phyloP scores from a whole-genome alignment of 495 filamentous ascomycete species.

The Friedmanniomyces endolithicus region DNA sequence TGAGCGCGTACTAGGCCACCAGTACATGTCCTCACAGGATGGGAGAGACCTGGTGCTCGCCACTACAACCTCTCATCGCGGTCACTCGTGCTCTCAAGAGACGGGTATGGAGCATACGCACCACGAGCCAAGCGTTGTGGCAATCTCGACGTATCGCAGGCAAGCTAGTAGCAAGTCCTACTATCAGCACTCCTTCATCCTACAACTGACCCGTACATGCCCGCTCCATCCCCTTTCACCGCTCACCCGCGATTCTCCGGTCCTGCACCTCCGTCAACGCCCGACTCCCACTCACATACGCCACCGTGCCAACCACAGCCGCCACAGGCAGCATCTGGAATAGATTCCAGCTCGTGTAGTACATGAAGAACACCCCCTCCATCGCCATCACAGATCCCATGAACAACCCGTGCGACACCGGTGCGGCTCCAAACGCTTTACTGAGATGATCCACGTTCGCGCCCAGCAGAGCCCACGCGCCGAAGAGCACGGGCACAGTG shows the following conservation, averaged over 20 bases:
- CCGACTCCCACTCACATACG: slow-evolving; percentile 80
- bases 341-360: slow-evolving; percentile 86
- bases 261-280: slow-evolving; percentile 88
- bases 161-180: too few relatives aligned
- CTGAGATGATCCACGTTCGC: slow-evolving; percentile 72
- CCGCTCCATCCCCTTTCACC: slow-evolving; percentile 33
- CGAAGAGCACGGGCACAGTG: slow-evolving; percentile 57
- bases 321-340: slow-evolving; percentile 77
- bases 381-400: slow-evolving; percentile 72
- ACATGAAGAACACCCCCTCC: slow-evolving; percentile 87
- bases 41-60: too few relatives aligned
- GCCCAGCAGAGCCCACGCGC: slow-evolving; percentile 66
- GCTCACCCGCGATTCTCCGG: slow-evolving; percentile 65
- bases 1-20: too few relatives aligned
- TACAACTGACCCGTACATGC: too few relatives aligned
- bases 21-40: too few relatives aligned
- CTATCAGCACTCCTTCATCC: too few relatives aligned
- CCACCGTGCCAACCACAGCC: slow-evolving; percentile 50
- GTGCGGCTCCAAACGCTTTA: slow-evolving; percentile 57
- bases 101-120: too few relatives aligned
- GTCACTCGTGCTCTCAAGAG: too few relatives aligned
- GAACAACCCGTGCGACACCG: slow-evolving; percentile 68
- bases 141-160: too few relatives aligned
- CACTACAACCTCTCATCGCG: too few relatives aligned
- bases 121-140: too few relatives aligned